A percentile compares a stretch with the other conserved stretches of the same genome.
Evolutionary conservation across 495 filamentous ascomycete genomes (phyloP).

Genomic region (Trichoderma gamsii): DNA sequence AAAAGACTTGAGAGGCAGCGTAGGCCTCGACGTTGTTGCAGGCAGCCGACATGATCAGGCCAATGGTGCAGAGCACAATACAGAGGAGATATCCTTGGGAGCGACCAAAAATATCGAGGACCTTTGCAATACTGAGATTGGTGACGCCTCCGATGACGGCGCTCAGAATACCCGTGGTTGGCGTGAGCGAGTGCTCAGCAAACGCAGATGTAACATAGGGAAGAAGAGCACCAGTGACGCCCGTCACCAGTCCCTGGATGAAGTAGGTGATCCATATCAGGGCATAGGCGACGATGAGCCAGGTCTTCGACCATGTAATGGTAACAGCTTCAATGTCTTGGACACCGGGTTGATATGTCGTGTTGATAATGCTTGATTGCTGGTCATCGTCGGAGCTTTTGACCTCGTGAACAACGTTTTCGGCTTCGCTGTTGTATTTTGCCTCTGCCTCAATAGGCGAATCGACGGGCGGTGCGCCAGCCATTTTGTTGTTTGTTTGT

Average conservation of each 20-base stretch:
- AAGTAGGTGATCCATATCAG: slow-evolving; percentile 51
- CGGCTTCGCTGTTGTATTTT: no score
- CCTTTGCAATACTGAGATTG: slow-evolving; percentile 58
- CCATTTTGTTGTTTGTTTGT: no score
- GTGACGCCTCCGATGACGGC: slow-evolving; percentile 56
- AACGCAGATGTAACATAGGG: slow-evolving; percentile 46
- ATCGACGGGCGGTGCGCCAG: no score
- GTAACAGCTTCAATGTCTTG: slow-evolving; percentile 22
- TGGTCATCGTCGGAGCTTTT: not conserved
- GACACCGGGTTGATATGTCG: not conserved
- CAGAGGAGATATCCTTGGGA: slow-evolving; percentile 38
- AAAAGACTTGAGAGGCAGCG: slow-evolving; percentile 50
- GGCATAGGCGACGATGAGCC: slow-evolving; percentile 31
- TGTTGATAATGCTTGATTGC: not conserved
- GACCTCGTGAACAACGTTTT: not conserved
- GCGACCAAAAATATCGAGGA: slow-evolving; percentile 60
- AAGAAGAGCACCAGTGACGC: slow-evolving; percentile 32
- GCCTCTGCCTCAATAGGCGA: no score
- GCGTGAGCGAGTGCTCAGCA: slow-evolving; percentile 40
- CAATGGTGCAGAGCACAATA: slow-evolving; percentile 35
- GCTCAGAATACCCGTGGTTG: slow-evolving; percentile 43
- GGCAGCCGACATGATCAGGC: slow-evolving; percentile 45
- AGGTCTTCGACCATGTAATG: slow-evolving; percentile 36
- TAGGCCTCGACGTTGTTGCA: slow-evolving; percentile 44
- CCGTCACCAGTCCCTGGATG: slow-evolving; percentile 40